These are phyloP conservation scores for Teunomyces barrocoloradensis DNA, from an alignment of 805 yeast genomes.

Conservation along the genomic window DNA sequence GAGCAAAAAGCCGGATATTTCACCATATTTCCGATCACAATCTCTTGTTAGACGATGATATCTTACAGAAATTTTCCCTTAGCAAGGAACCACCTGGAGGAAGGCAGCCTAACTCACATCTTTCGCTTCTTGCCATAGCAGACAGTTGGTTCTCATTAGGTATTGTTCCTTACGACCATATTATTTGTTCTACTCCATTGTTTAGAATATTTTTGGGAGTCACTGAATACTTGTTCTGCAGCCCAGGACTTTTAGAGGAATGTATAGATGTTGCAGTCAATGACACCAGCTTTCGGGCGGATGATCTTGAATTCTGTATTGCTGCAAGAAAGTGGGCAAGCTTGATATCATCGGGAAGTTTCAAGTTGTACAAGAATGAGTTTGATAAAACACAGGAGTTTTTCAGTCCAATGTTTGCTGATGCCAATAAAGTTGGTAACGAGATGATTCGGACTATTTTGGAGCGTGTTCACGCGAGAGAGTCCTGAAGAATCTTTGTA, in stretches of 20 bases:
- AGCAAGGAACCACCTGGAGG: constrained; percentile 67
- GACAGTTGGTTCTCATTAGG: constrained; percentile 88
- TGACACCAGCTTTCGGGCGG: constrained; percentile 71
- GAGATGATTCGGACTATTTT: constrained; percentile 87
- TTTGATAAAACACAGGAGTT: constrained; percentile 82
- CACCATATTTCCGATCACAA: constrained; percentile 55
- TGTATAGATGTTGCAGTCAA: constrained; percentile 70
- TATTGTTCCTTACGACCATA: constrained; percentile 93
- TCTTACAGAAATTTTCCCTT: constrained; percentile 77
- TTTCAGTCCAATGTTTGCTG: constrained; percentile 82
- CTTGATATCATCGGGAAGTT: constrained; percentile 73
- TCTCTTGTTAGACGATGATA: constrained; percentile 69
- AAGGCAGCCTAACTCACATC: constrained; percentile 79
- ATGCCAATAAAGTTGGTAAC: constrained; percentile 85
- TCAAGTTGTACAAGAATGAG: constrained; percentile 62
- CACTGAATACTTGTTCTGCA: constrained; percentile 84
- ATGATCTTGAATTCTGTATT: constrained; percentile 87
- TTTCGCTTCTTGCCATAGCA: constrained; percentile 84
- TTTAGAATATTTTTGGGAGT: constrained; percentile 94
- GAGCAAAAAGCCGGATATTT: constrained; percentile 76
- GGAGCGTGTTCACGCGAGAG: constrained; percentile 36
- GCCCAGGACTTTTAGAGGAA: constrained; percentile 77
- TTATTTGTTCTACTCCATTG: constrained; percentile 90
- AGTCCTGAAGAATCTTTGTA: constrained; percentile 3
- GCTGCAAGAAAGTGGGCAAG: constrained; percentile 90